Base-by-base conservation (phyloP, 306 rosid species). In the Vigna angularis region DNA sequence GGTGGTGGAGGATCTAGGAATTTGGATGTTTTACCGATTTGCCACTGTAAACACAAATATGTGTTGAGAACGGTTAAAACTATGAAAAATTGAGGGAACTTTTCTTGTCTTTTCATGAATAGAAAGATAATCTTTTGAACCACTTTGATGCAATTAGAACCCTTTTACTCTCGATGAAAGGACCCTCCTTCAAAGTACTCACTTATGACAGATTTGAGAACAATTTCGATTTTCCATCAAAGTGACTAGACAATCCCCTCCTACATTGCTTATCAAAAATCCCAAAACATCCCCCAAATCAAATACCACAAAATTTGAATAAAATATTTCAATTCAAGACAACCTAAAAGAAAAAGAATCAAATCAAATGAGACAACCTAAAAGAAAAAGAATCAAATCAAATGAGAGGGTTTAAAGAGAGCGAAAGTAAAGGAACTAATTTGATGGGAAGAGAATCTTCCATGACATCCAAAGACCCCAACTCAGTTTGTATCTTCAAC, bases 361-460 rank as follows among this genome's bases (percentile, higher is more conserved):
- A 42, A 58, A 66, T 44, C 16, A 79, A 15, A 15, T 0, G 8
- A 0, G 3, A 9, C 17, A 58, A n/a, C 51, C n/a, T 17, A 66
- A 7, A 10, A 68, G 7, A 17, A 3, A 8, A 17, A 22, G 22
- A 20, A 53, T 76, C 51, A 42, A 58, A 66, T 44, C 16, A 79
- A 15, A 15, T 0, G 8, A 0, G 3, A 9, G 20, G 7, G 0
- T 40, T 40, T 7, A 38, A 16, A 6, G 5, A 20, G 67, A n/a
- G 59, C 56, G 15, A 64, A 64, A 66, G 2, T 10, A 66, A 63
- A 69, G 75, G 14, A 17, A 76, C 82, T 83, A 77, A 95, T 98
- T 95, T 95, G 82, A 91, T 88, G 62, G 98, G 98, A 52, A 95
- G 98, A 84, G 98, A 85, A 26, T 92, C 96, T 26, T 95, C 98